These are phyloP conservation scores for Thermochaetoides thermophila DNA, from an alignment of 495 filamentous ascomycete species.

Conservation along the genomic window DNA sequence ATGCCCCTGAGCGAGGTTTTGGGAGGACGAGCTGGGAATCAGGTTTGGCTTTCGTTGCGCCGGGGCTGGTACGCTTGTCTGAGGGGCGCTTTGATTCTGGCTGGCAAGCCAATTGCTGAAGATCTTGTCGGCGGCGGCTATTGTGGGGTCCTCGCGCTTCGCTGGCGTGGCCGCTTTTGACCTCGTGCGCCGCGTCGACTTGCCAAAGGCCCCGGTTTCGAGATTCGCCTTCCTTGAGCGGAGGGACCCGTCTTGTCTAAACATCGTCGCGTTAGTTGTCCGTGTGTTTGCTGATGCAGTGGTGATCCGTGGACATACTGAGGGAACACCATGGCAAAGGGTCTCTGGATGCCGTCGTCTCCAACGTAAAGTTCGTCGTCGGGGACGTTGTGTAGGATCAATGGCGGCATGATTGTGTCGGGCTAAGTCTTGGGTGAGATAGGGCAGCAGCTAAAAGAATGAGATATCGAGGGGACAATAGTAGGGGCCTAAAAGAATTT, in stretches of 20 bases:
- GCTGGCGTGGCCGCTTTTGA: constrained; percentile 37
- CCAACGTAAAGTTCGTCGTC: constrained; percentile 43
- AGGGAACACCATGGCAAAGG: constrained; percentile 41
- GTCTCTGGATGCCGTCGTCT: constrained; percentile 39
- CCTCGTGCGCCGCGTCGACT: constrained; percentile 38
- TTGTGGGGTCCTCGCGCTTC: constrained; percentile 38
- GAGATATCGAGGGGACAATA: no score
- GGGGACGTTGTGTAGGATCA: constrained; percentile 44
- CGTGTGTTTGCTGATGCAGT: background rate
- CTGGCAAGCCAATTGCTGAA: constrained; percentile 27
- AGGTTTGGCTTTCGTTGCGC: constrained; percentile 18
- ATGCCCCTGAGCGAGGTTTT: constrained; percentile 8
- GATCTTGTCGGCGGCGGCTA: constrained; percentile 37
- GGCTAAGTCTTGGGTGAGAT: no score
- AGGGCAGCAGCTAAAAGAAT: no score
- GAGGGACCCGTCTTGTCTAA: constrained; percentile 25
- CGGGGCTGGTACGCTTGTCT: constrained; percentile 2
- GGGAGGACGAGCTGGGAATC: constrained; percentile 8
- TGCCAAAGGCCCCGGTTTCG: constrained; percentile 41
- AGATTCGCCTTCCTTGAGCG: constrained; percentile 27
- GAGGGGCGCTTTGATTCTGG: constrained; percentile 16
- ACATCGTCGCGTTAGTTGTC: background rate
- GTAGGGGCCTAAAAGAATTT: no score
- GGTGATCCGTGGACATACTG: constrained; percentile 30
- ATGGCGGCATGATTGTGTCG: constrained; percentile 37